phyloP scores from a whole-genome alignment of 345 rosid genomes.

The Dimocarpus longan region DNA sequence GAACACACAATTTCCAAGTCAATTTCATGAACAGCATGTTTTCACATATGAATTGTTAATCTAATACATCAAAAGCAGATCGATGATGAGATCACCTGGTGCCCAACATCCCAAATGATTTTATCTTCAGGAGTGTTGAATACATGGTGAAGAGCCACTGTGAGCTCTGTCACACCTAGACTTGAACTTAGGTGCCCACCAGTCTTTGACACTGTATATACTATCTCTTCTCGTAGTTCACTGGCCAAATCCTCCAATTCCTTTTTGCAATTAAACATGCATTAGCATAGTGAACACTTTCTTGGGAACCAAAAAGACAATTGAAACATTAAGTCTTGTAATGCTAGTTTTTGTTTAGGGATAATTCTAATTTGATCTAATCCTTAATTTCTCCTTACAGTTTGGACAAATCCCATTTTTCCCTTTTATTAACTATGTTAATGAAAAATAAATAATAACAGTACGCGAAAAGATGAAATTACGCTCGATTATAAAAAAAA shows the following conservation, averaged over 20 bases:
- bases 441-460: too few species aligned
- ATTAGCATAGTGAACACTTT: background rate
- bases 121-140: slow-evolving; percentile 50
- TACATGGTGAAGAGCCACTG: slow-evolving; percentile 59
- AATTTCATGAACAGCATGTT: background rate
- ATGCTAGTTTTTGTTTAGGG: too few species aligned
- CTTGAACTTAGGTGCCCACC: slow-evolving; percentile 57
- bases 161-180: slow-evolving; percentile 54
- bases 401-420: too few species aligned
- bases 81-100: slow-evolving; percentile 37
- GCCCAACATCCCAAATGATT: slow-evolving; percentile 66
- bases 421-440: too few species aligned
- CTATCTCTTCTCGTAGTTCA: slow-evolving; percentile 49
- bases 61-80: background rate
- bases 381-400: too few species aligned
- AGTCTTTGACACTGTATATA: slow-evolving; percentile 47
- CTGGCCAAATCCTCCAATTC: slow-evolving; percentile 42
- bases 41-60: background rate
- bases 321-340: too few species aligned
- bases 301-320: too few species aligned
- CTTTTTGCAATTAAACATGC: slow-evolving; percentile 16
- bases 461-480: too few species aligned
- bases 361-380: too few species aligned
- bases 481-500: too few species aligned
- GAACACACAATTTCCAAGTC: background rate